Evolutionary conservation across 2,329 filamentous ascomycete species (phyloP), one percentile per base, ranked within the genome.

Genomic region (Fusarium algeriense): DNA sequence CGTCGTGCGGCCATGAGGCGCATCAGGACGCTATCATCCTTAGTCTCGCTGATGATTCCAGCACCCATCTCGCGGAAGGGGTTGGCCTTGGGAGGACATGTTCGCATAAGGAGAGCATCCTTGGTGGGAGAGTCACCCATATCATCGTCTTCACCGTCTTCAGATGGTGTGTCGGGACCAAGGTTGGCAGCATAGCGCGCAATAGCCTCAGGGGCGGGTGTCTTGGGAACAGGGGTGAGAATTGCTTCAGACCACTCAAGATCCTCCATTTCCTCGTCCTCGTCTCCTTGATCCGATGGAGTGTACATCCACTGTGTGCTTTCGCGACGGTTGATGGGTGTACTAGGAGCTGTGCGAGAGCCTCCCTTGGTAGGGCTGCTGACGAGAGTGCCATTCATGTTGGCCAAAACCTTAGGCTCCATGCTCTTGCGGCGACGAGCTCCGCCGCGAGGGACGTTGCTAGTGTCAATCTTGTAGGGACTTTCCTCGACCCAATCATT

Each of bases 341-440:
- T 87, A 67, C 77, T 82, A 12, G 85, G 85, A 9, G 83, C 77
- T 1, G 81, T 83, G 53, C 82, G 81, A 1, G 69, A 55, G 15
- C 74, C 60, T 35, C 73, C 76, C 73, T 80, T 81, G 49, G 81
- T 75, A n/a, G 81, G 79, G 23, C 78, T 80, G 48, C 77, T 82
- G 28, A 91, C 83, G 0, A 92, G 82, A 2, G 85, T 89, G 46
- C 91, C 91, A 69, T 93, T 93, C 67, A 89, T 77, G 73, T 93
- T 93, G 61, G 89, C 86, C 26, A 94, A 81, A 3, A 90, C 88
- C 73, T 87, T 89, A 15, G 93, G 92, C 79, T 94, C 92, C 91
- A 95, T 95, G 73, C 90, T 93, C 85, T 94, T 94, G 57, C 93
- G 88, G 54, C 92, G 89, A 59, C 92, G 90, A 53, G 87, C 87